phyloP scores from a whole-genome alignment of 139 green algal genomes.

The Zygnema circumcarinatum region DNA sequence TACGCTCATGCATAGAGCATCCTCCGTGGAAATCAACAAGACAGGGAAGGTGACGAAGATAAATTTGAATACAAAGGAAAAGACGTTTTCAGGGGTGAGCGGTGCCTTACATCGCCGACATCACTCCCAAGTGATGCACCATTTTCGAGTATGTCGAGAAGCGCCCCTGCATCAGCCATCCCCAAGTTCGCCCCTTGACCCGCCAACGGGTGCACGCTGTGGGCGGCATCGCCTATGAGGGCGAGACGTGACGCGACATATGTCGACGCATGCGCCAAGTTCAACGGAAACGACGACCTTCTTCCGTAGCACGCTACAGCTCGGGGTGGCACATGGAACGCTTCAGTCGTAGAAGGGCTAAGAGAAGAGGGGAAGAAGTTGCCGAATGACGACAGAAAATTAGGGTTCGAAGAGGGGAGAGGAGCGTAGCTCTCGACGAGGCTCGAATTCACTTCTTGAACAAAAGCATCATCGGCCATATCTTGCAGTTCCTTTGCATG shows the following conservation, averaged over 20 bases:
- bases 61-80: too few species aligned
- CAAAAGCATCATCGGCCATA: constrained; percentile 51
- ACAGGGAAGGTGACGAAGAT: too few species aligned
- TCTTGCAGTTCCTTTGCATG: constrained; percentile 40
- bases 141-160: constrained; percentile 44
- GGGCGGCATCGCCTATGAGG: constrained; percentile 62
- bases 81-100: background rate
- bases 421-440: constrained; percentile 27
- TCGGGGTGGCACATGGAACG: constrained; percentile 29
- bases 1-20: too few species aligned
- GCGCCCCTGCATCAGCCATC: constrained; percentile 49
- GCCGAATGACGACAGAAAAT: background rate
- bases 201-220: constrained; percentile 66
- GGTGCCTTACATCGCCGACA: constrained; percentile 21
- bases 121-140: constrained; percentile 20
- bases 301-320: constrained; percentile 12
- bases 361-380: background rate
- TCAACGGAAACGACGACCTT: constrained; percentile 52
- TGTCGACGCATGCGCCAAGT: constrained; percentile 16
- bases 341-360: too few species aligned
- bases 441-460: constrained; percentile 53
- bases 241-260: constrained; percentile 13
- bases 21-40: too few species aligned
- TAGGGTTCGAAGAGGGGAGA: constrained; percentile 26
- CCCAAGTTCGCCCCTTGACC: constrained; percentile 68